These are phyloP conservation scores for Helianthus tuberosus DNA, from an alignment of 129 eudicot species.

Conservation along the genomic window DNA sequence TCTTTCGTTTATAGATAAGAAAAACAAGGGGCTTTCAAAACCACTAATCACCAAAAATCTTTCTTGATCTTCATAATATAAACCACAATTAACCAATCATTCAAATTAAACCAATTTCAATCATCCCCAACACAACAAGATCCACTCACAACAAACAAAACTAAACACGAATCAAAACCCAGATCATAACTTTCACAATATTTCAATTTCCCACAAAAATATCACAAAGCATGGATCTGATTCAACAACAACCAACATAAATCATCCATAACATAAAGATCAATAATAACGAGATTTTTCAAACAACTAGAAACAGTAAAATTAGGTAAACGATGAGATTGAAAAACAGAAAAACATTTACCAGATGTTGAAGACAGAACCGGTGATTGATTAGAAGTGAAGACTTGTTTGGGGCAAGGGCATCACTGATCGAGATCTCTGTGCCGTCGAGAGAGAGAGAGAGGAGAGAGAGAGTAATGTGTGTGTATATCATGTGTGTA, in stretches of 20 bases:
- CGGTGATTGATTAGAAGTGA: slow-evolving; percentile 6
- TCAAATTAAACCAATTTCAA: neutral
- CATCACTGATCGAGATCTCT: neutral
- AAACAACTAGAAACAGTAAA: neutral
- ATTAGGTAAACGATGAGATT: neutral
- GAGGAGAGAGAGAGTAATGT: neutral
- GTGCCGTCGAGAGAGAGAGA: neutral
- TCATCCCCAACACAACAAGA: no score
- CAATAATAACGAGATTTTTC: slow-evolving; percentile 15
- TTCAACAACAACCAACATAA: slow-evolving; percentile 7
- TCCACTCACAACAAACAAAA: neutral
- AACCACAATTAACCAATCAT: neutral
- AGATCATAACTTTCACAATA: slow-evolving; percentile 6
- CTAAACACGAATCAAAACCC: neutral
- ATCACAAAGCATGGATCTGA: slow-evolving; percentile 33
- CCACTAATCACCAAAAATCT: neutral
- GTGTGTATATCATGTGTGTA: no score
- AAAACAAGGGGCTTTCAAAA: no score
- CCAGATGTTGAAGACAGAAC: slow-evolving; percentile 25
- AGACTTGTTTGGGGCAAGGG: slow-evolving; percentile 10
- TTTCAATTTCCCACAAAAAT: slow-evolving; percentile 18
- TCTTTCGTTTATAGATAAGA: no score
- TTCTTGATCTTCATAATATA: neutral
- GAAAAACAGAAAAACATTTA: slow-evolving; percentile 20
- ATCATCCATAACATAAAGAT: slow-evolving; percentile 33